Conservation (phyloP, 2,329 filamentous ascomycete genomes). For the Diaporthe ampelina region DNA sequence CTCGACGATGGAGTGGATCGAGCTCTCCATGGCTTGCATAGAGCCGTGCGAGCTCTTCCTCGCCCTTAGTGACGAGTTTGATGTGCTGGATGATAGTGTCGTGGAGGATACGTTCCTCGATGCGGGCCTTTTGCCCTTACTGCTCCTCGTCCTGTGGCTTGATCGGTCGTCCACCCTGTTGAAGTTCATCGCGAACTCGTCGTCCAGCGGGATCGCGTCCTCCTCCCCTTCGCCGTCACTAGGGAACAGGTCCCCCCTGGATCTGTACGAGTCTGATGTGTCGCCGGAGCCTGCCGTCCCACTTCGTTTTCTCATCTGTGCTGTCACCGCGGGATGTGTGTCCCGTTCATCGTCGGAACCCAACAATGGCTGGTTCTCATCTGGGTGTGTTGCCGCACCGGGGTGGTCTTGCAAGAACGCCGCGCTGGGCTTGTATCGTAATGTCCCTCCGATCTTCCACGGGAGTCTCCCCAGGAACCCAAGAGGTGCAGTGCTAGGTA, state of each 20-base stretch:
- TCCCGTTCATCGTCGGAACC: slow-evolving; percentile 67
- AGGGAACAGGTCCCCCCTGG: slow-evolving; percentile 89
- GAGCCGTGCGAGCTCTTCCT: slow-evolving; percentile 46
- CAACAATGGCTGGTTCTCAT: slow-evolving; percentile 80
- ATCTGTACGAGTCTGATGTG: slow-evolving; percentile 88
- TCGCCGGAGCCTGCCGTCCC: slow-evolving; percentile 83
- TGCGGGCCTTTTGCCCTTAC: slow-evolving; percentile 69
- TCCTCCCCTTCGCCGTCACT: slow-evolving; percentile 90
- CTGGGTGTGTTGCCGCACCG: slow-evolving; percentile 57
- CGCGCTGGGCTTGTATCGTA: slow-evolving; percentile 91
- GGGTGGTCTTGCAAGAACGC: slow-evolving; percentile 93
- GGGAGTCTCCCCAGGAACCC: slow-evolving; percentile 88
- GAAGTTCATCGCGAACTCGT: slow-evolving; percentile 89
- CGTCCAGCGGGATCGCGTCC: slow-evolving; percentile 91
- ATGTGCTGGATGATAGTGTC: slow-evolving; percentile 63
- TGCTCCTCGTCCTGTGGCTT: slow-evolving; percentile 74
- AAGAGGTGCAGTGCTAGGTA: slow-evolving; percentile 86
- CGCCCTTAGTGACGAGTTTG: slow-evolving; percentile 46
- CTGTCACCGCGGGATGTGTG: slow-evolving; percentile 37
- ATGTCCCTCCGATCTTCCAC: slow-evolving; percentile 84
- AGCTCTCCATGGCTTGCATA: slow-evolving; percentile 52
- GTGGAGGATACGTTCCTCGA: slow-evolving; percentile 71
- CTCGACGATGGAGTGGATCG: slow-evolving; percentile 53
- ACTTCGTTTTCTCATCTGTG: slow-evolving; percentile 73
- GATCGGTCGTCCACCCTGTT: slow-evolving; percentile 81